Base-by-base conservation (phyloP, 1,284 basidiomycete genomes). In the Inonotus obliquus region DNA sequence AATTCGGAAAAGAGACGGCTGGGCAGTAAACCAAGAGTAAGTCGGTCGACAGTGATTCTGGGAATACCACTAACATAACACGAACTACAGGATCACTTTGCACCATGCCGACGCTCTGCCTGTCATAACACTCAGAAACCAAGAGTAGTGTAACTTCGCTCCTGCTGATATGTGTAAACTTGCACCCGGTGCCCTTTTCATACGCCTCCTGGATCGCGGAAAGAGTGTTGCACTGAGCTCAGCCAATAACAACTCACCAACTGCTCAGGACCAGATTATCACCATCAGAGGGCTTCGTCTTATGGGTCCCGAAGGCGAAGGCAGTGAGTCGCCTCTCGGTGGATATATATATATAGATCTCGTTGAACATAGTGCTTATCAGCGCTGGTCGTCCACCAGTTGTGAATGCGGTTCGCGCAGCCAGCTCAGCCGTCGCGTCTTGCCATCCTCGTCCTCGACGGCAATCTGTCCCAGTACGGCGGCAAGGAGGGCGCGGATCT, bases 131-230 rank as follows among this genome's bases (percentile, higher is more conserved):
- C 73, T 88, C 21, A 74, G 77, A 9, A 77, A 76, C 1, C 73
- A 68, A n/a, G 70, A 77, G 17, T 78, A 76, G 47, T 65, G 77
- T 0, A 75, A 76, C 48, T 81, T 72, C 63, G 72, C 90, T 1
- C 89, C 89, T 0, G 82, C 86, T 0, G 89, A 91, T 68, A 62
- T 91, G 1, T 91, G 89, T 74, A 74, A 81, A 21, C 87, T 91
- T 56, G 70, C 78, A 7, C 71, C 78, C 0, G 82, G 84, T 4
- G 81, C 82, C 60, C 74, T 81, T 0, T 86, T 80, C 67, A 72
- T 76, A 32, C 83, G 80, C 4, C 81, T 77, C 63, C 79, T 60
- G 64, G 27, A 51, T 4, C 10, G 29, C 37, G 4, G 17, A 6
- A 35, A 60, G 39, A 61, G 19, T 2, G 60, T 54, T 14, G 21